Conservation (phyloP, 257 asterid genomes). For the Buddleja alternifolia region DNA sequence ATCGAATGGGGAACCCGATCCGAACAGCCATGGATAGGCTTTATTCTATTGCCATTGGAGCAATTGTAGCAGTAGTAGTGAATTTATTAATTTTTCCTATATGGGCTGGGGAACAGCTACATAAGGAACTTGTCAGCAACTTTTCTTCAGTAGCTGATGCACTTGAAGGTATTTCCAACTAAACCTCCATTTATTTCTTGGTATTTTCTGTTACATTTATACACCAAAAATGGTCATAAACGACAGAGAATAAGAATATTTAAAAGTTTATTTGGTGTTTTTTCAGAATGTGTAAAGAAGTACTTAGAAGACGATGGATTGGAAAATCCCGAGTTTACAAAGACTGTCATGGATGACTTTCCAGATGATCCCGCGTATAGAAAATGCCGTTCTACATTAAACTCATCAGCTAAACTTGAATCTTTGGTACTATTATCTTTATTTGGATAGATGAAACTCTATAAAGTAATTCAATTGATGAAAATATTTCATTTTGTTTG, state of each 20-base stretch:
- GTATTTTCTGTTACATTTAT: too few relatives aligned
- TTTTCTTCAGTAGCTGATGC: conserved; percentile 66
- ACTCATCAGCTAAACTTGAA: conserved; percentile 61
- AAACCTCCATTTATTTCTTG: background rate
- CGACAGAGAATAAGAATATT: too few relatives aligned
- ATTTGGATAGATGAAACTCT: background rate
- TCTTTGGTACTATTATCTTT: conserved; percentile 48
- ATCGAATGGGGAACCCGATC: conserved; percentile 70
- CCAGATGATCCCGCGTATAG: conserved; percentile 71
- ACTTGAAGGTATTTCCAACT: conserved; percentile 55
- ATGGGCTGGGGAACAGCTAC: conserved; percentile 82
- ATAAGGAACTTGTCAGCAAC: conserved; percentile 60
- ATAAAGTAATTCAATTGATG: background rate
- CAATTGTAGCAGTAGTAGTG: conserved; percentile 58
- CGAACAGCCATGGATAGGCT: conserved; percentile 66
- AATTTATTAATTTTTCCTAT: conserved; percentile 62
- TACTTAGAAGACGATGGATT: conserved; percentile 60
- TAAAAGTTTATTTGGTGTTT: background rate
- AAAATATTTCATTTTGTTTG: background rate
- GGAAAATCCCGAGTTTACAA: conserved; percentile 48
- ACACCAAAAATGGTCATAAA: too few relatives aligned
- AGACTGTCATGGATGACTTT: conserved; percentile 57
- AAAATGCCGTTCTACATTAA: conserved; percentile 57
- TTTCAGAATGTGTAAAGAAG: conserved; percentile 70
- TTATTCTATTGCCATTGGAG: conserved; percentile 78